Conservation (phyloP, 768 basidiomycete species). For the Trametopsis cervina region DNA sequence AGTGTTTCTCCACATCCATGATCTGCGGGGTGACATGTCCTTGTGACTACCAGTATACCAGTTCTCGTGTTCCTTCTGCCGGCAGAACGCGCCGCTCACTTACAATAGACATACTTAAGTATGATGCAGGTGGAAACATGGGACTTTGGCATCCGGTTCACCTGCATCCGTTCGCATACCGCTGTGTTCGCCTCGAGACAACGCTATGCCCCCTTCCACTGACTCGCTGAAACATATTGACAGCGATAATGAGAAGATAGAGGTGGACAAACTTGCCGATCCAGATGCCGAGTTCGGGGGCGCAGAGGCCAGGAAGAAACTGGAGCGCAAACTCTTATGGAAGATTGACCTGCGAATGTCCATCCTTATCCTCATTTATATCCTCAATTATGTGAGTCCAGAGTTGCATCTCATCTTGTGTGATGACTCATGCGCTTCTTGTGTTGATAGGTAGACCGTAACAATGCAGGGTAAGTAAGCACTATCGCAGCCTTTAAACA, state of each 20-base stretch:
- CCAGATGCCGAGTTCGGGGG: conserved; percentile 32
- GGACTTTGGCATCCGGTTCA: too few species aligned
- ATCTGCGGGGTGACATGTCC: too few species aligned
- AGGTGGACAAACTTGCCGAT: conserved; percentile 4
- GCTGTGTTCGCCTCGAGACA: background rate
- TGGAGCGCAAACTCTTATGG: conserved; percentile 37
- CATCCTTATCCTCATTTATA: conserved; percentile 39
- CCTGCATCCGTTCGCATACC: too few species aligned
- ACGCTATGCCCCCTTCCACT: background rate
- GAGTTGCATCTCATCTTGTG: background rate
- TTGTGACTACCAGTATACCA: too few species aligned
- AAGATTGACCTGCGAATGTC: conserved; percentile 40
- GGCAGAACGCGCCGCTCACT: too few species aligned
- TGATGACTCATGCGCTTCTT: background rate
- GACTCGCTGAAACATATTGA: conserved; percentile 1
- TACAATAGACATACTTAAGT: too few species aligned
- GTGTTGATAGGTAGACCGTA: conserved; percentile 51
- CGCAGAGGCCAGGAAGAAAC: conserved; percentile 25
- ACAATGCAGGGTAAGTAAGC: conserved; percentile 51
- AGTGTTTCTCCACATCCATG: too few species aligned
- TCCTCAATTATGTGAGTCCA: conserved; percentile 37
- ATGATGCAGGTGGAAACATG: too few species aligned
- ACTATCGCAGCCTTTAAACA: background rate
- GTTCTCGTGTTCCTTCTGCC: too few species aligned
- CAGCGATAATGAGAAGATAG: background rate